phyloP scores from a whole-genome alignment of 2,329 filamentous ascomycete species.

The Grosmannia clavigera region DNA sequence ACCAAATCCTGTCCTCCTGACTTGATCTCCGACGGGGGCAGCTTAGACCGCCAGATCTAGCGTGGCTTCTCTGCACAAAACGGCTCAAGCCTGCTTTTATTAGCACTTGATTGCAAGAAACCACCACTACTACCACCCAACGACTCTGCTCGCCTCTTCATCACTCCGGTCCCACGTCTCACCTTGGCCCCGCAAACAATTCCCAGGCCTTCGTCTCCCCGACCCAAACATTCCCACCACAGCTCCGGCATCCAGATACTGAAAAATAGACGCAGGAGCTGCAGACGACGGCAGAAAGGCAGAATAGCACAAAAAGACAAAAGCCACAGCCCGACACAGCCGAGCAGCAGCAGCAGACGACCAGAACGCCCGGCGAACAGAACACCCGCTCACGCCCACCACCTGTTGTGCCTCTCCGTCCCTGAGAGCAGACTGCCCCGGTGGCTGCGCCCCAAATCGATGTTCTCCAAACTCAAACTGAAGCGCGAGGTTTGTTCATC shows the following conservation, averaged over 20 bases:
- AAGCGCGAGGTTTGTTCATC: conserved; percentile 15
- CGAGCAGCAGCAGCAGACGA: neutral
- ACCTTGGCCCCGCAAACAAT: conserved; percentile 8
- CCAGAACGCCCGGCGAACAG: neutral
- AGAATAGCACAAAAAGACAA: neutral
- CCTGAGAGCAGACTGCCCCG: neutral
- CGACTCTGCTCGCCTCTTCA: neutral
- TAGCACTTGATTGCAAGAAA: too few relatives aligned
- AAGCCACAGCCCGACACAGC: too few relatives aligned
- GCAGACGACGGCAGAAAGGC: neutral
- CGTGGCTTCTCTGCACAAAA: too few relatives aligned
- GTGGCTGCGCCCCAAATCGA: conserved; percentile 6
- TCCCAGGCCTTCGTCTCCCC: neutral
- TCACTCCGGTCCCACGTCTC: conserved; percentile 4
- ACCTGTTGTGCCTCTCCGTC: neutral
- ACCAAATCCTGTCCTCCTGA: too few relatives aligned
- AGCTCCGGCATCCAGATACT: neutral
- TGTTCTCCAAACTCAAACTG: conserved; percentile 17
- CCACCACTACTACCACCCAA: too few relatives aligned
- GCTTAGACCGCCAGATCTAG: too few relatives aligned
- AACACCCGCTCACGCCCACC: neutral
- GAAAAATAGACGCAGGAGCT: neutral
- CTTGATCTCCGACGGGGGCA: too few relatives aligned
- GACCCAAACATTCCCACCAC: neutral
- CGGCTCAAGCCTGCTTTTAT: too few relatives aligned